Percentiles rank a stretch among this genome's conserved stretches.
These are phyloP conservation scores for Pseudogymnoascus sp. DNA, from an alignment of 2,329 filamentous ascomycete species.

Conservation along the genomic window DNA sequence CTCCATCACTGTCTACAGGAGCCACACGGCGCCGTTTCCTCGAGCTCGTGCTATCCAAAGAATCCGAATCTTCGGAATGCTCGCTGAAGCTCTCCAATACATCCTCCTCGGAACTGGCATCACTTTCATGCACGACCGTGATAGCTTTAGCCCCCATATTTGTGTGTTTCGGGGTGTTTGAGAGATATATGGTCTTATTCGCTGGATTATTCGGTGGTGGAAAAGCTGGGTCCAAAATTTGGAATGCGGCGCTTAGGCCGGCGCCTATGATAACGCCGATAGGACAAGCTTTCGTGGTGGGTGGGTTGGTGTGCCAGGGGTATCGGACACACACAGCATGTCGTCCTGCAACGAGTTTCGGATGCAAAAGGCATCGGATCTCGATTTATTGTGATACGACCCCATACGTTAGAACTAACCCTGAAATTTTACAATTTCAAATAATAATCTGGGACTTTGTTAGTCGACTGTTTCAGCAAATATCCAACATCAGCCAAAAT, in stretches of 20 bases:
- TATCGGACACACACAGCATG: constrained; percentile 1
- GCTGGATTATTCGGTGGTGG: not conserved
- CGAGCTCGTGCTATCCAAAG: constrained; percentile 25
- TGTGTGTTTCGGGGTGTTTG: constrained; percentile 7
- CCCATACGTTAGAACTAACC: not conserved
- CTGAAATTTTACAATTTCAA: constrained; percentile 2
- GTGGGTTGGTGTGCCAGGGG: constrained; percentile 3
- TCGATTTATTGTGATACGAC: constrained; percentile 4
- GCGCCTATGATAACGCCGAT: constrained; percentile 8
- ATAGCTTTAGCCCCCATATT: constrained; percentile 7
- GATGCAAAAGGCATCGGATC: not conserved
- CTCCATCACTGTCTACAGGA: constrained; percentile 5
- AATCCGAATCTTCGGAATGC: constrained; percentile 23
- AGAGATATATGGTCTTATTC: constrained; percentile 4
- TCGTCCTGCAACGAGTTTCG: constrained; percentile 1
- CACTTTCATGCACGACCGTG: not conserved
- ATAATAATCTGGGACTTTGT: not conserved
- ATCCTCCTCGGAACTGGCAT: not conserved
- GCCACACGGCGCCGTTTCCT: constrained; percentile 21
- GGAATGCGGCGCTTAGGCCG: constrained; percentile 4
- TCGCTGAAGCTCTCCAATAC: not conserved
- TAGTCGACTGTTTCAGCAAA: not conserved
- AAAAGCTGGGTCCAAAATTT: constrained; percentile 8
- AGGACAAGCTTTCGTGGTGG: constrained; percentile 1
- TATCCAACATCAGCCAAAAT: constrained; percentile 5